Percentiles rank a stretch among this genome's conserved stretches.
phyloP scores from a whole-genome alignment of 164 flowering plant species.

The Liriodendron chinense region DNA sequence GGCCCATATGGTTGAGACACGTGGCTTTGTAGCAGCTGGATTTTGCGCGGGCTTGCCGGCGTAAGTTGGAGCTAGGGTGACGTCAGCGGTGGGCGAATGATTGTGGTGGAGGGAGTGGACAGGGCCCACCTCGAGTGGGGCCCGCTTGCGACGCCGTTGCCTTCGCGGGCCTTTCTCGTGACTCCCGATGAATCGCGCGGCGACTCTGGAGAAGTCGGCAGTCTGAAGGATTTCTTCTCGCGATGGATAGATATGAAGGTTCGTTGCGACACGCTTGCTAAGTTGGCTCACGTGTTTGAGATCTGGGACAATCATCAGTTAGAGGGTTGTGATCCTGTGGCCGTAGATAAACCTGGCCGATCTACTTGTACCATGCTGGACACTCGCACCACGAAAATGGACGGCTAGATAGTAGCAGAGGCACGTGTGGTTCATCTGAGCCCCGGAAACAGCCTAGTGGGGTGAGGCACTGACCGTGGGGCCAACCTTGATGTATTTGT shows the following conservation, averaged over 20 bases:
- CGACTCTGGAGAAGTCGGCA: neutral
- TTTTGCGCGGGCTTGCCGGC: constrained; percentile 14
- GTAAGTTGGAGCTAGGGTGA: constrained; percentile 25
- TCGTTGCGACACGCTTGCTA: neutral
- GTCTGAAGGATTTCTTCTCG: neutral
- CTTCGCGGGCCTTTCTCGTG: neutral
- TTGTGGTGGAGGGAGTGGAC: constrained; percentile 8
- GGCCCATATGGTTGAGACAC: constrained; percentile 23
- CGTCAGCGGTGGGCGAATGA: constrained; percentile 19
- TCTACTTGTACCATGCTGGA: no score
- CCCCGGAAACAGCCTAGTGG: no score
- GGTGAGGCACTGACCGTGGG: no score
- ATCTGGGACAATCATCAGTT: no score
- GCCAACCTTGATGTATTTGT: no score
- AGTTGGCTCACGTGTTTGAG: neutral
- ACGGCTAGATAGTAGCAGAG: no score
- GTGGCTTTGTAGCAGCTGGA: constrained; percentile 27
- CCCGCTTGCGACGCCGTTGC: neutral
- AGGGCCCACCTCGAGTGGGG: neutral
- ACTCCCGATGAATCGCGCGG: neutral
- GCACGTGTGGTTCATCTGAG: no score
- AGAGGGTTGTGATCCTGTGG: no score
- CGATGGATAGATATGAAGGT: neutral
- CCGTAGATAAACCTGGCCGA: no score
- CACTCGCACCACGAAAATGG: no score